Base-by-base conservation (phyloP, 2,329 filamentous ascomycete genomes). In the Trichoderma semiorbis region DNA sequence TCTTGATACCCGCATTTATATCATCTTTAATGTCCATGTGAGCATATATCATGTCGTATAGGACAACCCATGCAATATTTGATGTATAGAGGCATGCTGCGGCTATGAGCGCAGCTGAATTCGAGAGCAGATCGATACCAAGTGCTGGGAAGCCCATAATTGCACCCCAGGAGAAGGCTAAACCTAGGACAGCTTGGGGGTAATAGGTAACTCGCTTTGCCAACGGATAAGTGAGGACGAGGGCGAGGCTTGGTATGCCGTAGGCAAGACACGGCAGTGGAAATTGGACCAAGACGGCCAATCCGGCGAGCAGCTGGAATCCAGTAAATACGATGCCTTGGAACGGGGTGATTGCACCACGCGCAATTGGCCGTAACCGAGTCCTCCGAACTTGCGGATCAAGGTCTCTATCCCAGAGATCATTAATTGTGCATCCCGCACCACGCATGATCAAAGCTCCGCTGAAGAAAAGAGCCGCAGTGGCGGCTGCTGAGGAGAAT, bases 31-130 rank as follows among this genome's bases (percentile, higher is more conserved):
- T 92, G 77, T 97, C 94, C 90, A 96, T 95, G 79, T 97, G 94
- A 16, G 94, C 94, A 80, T 97, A 97, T 36, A 97, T 94, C 89
- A 96, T 97, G 80, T 97, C 94, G 80, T 97, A 97, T 50, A 97
- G 82, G 30, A 97, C 87, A 0, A 93, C 97, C 94, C 94, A 97
- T 3, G 93, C 90, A 28, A 96, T 85, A 76, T 94, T 96, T 57
- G 92, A 94, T 12, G 87, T 83, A 79, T 97, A 97, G 63, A 97
- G 83, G 71, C 88, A 88, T 3, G 85, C 88, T 1, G 92, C 92
- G 1, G 92, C 90, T 5, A 86, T 84, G 72, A 93, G 79, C 3
- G 92, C 92, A 1, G 88, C 81, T 26, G 83, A 83, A 74, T 92
- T 88, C 7, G 87, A 82, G 14, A 95, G 80, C n/a, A 96, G 80